Evolutionary conservation across 768 basidiomycete genomes (phyloP).

Genomic region (Cytidiella melzeri): DNA sequence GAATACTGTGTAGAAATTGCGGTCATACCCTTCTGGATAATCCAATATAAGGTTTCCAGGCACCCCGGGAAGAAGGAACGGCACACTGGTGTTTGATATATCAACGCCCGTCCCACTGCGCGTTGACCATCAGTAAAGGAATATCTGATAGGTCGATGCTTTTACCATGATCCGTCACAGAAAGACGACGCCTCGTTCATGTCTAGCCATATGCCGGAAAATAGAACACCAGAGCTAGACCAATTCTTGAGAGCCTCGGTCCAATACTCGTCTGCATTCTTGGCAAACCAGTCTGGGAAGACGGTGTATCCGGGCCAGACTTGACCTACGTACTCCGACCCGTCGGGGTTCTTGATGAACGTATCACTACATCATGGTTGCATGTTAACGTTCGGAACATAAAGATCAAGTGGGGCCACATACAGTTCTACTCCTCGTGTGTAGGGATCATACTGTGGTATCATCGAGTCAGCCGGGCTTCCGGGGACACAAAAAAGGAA

Average conservation of each 20-base stretch:
- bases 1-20: not conserved
- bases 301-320: conserved; percentile 77
- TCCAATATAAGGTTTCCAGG: conserved; percentile 46
- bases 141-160: conserved; percentile 6
- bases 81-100: conserved; percentile 45
- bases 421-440: conserved; percentile 54
- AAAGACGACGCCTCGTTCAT: conserved; percentile 68
- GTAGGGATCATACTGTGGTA: conserved; percentile 60
- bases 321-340: conserved; percentile 63
- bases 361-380: conserved; percentile 37
- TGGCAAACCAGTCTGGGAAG: conserved; percentile 58
- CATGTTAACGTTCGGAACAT: conserved; percentile 1
- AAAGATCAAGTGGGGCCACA: conserved; percentile 15
- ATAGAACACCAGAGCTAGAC: conserved; percentile 46
- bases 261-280: conserved; percentile 53
- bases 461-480: not conserved
- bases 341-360: conserved; percentile 73
- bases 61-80: conserved; percentile 53
- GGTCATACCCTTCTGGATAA: conserved; percentile 63
- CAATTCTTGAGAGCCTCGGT: conserved; percentile 53
- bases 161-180: conserved; percentile 53
- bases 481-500: not conserved
- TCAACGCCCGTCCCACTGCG: conserved; percentile 52
- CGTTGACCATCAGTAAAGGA: not conserved
- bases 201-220: conserved; percentile 63